Evolutionary conservation across 2,329 filamentous ascomycete genomes (phyloP).

Genomic region (Grosmannia penicillata): DNA sequence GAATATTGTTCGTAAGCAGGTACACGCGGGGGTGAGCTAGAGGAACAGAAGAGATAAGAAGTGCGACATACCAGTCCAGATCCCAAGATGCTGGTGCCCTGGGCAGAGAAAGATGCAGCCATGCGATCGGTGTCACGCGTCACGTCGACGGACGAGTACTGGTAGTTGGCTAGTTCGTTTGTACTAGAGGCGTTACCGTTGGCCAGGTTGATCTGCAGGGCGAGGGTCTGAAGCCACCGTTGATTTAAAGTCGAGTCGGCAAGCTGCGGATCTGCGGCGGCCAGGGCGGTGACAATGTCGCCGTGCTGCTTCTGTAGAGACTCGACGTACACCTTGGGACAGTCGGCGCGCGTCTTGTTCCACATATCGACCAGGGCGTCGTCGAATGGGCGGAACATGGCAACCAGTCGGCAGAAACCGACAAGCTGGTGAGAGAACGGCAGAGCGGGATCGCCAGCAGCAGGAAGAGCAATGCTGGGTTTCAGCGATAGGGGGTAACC

Average conservation of each 20-base stretch:
- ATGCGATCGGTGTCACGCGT: slow-evolving; percentile 50
- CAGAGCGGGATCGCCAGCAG: slow-evolving; percentile 45
- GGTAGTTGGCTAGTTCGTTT: slow-evolving; percentile 23
- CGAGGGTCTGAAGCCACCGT: slow-evolving; percentile 49
- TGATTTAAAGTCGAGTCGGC: slow-evolving; percentile 43
- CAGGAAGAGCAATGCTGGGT: slow-evolving; percentile 50
- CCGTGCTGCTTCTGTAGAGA: slow-evolving; percentile 47
- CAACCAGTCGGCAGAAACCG: slow-evolving; percentile 44
- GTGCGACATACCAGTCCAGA: slow-evolving; percentile 45
- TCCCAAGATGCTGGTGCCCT: slow-evolving; percentile 58
- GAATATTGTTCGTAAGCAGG: neutral
- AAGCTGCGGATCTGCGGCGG: slow-evolving; percentile 37
- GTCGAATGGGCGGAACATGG: slow-evolving; percentile 51
- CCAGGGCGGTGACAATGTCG: slow-evolving; percentile 35
- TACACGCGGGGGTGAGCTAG: no score
- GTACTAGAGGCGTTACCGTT: slow-evolving; percentile 29
- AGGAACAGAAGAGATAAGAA: neutral
- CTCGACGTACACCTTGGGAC: slow-evolving; percentile 40
- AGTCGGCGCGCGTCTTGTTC: slow-evolving; percentile 48
- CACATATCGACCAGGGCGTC: slow-evolving; percentile 48
- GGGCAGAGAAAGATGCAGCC: slow-evolving; percentile 55
- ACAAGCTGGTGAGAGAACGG: slow-evolving; percentile 35
- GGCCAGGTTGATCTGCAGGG: slow-evolving; percentile 45
- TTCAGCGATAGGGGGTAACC: slow-evolving; percentile 56
- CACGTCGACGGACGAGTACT: slow-evolving; percentile 44